phyloP scores from a whole-genome alignment of 2,329 filamentous ascomycete genomes.

The Alternaria rosae region DNA sequence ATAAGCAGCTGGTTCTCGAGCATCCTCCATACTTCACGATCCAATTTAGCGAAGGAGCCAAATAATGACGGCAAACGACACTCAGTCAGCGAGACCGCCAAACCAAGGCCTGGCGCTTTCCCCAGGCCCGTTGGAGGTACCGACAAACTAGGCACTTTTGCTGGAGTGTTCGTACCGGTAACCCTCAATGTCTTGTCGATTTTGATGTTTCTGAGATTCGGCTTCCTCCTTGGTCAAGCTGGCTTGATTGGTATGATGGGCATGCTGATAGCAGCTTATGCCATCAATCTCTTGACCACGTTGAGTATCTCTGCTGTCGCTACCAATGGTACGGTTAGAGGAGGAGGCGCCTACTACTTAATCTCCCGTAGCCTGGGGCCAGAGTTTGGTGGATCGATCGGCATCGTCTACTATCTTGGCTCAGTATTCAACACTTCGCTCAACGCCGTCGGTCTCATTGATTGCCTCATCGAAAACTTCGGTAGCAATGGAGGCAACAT shows the following conservation, averaged over 20 bases:
- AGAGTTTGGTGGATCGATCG: conserved; percentile 89
- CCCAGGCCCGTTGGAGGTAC: conserved; percentile 51
- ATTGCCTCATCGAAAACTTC: conserved; percentile 81
- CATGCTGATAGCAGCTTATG: conserved; percentile 77
- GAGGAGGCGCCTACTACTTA: conserved; percentile 86
- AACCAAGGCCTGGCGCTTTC: conserved; percentile 47
- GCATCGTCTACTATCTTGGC: conserved; percentile 89
- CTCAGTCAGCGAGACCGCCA: conserved; percentile 35
- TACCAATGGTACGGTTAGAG: conserved; percentile 87
- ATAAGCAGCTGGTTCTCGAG: conserved; percentile 37
- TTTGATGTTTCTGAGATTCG: conserved; percentile 90
- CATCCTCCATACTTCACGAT: conserved; percentile 22
- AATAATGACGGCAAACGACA: conserved; percentile 29
- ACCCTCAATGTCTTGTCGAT: conserved; percentile 89
- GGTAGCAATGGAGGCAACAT: conserved; percentile 65
- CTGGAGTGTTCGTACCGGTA: conserved; percentile 79
- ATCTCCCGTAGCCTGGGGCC: conserved; percentile 86
- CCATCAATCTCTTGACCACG: conserved; percentile 82
- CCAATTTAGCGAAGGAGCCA: conserved; percentile 12
- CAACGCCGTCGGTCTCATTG: conserved; percentile 85
- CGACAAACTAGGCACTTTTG: conserved; percentile 75
- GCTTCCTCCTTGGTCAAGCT: conserved; percentile 80
- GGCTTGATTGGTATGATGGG: conserved; percentile 82
- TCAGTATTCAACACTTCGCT: conserved; percentile 81
- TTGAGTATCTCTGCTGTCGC: conserved; percentile 89